Evolutionary conservation across 2,329 filamentous ascomycete genomes (phyloP).

Genomic region (Fusarium sp.): DNA sequence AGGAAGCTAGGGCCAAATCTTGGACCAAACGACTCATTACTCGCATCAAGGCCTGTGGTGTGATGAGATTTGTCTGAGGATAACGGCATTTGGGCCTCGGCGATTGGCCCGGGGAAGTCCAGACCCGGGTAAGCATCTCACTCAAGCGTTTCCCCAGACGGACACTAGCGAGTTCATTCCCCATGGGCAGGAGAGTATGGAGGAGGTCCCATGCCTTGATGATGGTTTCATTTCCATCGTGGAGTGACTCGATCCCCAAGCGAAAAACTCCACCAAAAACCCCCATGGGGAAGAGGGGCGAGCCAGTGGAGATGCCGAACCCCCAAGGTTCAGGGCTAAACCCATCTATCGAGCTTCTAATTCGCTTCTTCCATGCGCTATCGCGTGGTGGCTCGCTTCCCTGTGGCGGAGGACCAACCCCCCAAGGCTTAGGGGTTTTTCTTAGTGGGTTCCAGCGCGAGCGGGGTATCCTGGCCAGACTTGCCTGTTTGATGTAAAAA

Average conservation of each 20-base stretch:
- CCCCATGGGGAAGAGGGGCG: constrained; percentile 34
- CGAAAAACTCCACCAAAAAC: neutral
- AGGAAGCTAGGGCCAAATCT: neutral
- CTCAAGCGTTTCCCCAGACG: constrained; percentile 18
- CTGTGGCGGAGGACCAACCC: neutral
- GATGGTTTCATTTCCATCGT: constrained; percentile 1
- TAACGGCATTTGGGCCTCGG: neutral
- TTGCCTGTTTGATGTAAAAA: constrained; percentile 26
- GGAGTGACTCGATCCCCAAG: constrained; percentile 17
- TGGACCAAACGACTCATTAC: neutral
- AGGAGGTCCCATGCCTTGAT: neutral
- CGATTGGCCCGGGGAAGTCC: constrained; percentile 30
- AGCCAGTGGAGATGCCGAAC: neutral
- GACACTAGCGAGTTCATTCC: constrained; percentile 7
- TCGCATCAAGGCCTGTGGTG: neutral
- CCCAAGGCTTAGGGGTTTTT: neutral
- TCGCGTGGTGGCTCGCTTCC: neutral
- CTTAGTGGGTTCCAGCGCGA: neutral
- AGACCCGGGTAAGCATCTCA: neutral
- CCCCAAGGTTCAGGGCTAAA: constrained; percentile 15
- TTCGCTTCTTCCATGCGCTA: neutral
- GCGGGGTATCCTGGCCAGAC: constrained; percentile 14
- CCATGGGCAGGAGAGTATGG: neutral
- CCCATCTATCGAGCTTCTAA: neutral
- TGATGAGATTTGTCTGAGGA: neutral